phyloP scores from a whole-genome alignment of 352 stramenopile species.

The Phytophthora uliginosa region DNA sequence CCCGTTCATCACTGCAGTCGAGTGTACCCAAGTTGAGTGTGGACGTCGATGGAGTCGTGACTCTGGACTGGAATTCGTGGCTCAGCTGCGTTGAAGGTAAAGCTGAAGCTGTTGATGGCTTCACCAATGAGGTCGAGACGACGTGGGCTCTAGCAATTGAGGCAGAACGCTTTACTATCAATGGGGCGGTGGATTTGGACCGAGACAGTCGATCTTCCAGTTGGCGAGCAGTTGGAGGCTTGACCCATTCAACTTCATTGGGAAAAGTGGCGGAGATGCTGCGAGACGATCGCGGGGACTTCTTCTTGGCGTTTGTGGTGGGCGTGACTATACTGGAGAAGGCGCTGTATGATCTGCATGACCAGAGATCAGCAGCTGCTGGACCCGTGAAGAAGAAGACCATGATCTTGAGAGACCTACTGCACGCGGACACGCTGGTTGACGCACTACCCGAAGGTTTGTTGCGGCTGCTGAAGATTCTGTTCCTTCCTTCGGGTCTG shows the following conservation, averaged over 20 bases:
- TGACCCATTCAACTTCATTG: constrained; percentile 45
- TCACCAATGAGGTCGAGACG: constrained; percentile 35
- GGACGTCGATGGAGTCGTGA: constrained; percentile 23
- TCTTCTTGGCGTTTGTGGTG: constrained; percentile 65
- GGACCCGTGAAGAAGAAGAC: constrained; percentile 47
- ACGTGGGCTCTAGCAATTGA: constrained; percentile 53
- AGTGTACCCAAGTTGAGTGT: constrained; percentile 27
- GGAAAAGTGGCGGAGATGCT: constrained; percentile 36
- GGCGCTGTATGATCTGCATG: constrained; percentile 65
- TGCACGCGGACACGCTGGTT: constrained; percentile 54
- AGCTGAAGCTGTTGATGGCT: not conserved
- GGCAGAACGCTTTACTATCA: constrained; percentile 40
- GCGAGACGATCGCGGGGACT: constrained; percentile 42
- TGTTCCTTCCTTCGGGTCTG: constrained; percentile 71
- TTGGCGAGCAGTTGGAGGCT: constrained; percentile 6
- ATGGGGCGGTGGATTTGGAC: not conserved
- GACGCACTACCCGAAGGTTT: constrained; percentile 46
- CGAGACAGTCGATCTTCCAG: not conserved
- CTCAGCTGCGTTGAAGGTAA: constrained; percentile 17
- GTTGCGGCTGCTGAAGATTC: constrained; percentile 53
- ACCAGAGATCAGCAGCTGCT: constrained; percentile 6
- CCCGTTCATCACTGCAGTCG: constrained; percentile 20
- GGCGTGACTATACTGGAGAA: constrained; percentile 74
- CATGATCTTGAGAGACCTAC: constrained; percentile 75
- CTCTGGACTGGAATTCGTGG: constrained; percentile 39